Base-by-base conservation (phyloP, 1,284 basidiomycete genomes). In the Leccinum pachyderme region DNA sequence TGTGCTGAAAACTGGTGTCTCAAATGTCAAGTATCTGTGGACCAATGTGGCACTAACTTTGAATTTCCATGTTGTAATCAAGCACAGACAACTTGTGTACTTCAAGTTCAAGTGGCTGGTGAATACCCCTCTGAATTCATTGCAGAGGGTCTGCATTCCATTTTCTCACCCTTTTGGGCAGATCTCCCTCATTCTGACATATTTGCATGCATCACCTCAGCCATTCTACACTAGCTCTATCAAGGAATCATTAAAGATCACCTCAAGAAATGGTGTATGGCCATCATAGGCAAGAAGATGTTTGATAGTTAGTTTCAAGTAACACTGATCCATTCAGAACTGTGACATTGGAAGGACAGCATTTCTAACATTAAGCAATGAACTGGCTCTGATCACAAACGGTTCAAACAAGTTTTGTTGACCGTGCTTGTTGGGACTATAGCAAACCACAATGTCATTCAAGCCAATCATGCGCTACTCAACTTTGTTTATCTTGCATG, bases 241-340 rank as follows among this genome's bases (percentile, higher is more conserved):
- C 50, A 55, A 41, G 54, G 31, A 0, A 5, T 55, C 3, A 3
- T 55, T 44, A 55, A 54, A 2, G 49, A 54, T 7, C 28, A 54
- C 6, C 11, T 54, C 11, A 54, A 54, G 8, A 13, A 32, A 28
- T 55, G 44, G 49, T 52, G 39, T 2, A 3, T 2, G 0, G n/a
- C 8, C 5, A 18, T 46, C 25, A 8, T 3, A 8, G 28, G 28
- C 28, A 28, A 28, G 5, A 28, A 28, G 28, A 4, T 8, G 28
- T 28, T 28, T 28, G 28, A 28, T 28, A 28, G 7, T 28, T 4
- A 4, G 5, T 28, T 28, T 8, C 28, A 28, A 28, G 28, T 8
- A 4, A 28, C 28, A 28, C 28, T 4, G 5, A 28, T 4, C 28
- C 28, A 28, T 28, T 4, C 28, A 8, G 28, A 4, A 28, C 28